Evolutionary conservation across 2,329 filamentous ascomycete species (phyloP).

Genomic region (Dactylella cylindrospora): DNA sequence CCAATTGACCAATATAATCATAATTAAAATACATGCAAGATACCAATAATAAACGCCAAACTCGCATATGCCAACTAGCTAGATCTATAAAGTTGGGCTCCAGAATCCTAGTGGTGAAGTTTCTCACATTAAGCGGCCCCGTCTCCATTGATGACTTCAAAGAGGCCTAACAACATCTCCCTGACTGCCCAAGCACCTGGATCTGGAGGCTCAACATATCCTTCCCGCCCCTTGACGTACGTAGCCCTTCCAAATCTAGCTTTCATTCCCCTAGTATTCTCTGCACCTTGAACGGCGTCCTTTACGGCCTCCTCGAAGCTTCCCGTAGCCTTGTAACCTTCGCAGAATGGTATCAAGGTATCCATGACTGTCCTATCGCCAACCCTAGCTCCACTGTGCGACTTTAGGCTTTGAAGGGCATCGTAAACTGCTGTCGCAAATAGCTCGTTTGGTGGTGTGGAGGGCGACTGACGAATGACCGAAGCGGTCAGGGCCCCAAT

Average conservation of each 20-base stretch:
- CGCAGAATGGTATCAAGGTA: slow-evolving; percentile 83
- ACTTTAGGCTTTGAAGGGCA: slow-evolving; percentile 71
- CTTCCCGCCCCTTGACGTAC: slow-evolving; percentile 60
- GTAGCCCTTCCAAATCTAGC: slow-evolving; percentile 81
- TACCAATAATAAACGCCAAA: too few relatives aligned
- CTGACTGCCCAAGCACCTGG: slow-evolving; percentile 77
- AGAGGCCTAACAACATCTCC: slow-evolving; percentile 77
- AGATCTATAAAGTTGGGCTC: too few relatives aligned
- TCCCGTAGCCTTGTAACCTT: slow-evolving; percentile 63
- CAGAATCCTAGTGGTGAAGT: too few relatives aligned
- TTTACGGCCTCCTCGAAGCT: slow-evolving; percentile 72
- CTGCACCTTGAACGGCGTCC: slow-evolving; percentile 73
- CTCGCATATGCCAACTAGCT: too few relatives aligned
- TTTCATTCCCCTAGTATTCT: slow-evolving; percentile 87
- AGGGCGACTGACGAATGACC: slow-evolving; percentile 35
- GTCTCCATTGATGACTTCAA: slow-evolving; percentile 55
- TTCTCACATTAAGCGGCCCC: too few relatives aligned
- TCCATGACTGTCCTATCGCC: slow-evolving; percentile 91
- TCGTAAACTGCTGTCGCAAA: slow-evolving; percentile 52
- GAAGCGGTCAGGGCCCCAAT: slow-evolving; percentile 77
- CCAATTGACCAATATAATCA: too few relatives aligned
- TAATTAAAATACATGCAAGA: too few relatives aligned
- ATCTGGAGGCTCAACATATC: slow-evolving; percentile 69
- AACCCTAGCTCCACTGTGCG: slow-evolving; percentile 84
- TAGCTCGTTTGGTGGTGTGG: slow-evolving; percentile 21